Evolutionary conservation across 306 rosid species (phyloP), one percentile per base, ranked within the genome.

Genomic region (Pterocarpus santalinus): DNA sequence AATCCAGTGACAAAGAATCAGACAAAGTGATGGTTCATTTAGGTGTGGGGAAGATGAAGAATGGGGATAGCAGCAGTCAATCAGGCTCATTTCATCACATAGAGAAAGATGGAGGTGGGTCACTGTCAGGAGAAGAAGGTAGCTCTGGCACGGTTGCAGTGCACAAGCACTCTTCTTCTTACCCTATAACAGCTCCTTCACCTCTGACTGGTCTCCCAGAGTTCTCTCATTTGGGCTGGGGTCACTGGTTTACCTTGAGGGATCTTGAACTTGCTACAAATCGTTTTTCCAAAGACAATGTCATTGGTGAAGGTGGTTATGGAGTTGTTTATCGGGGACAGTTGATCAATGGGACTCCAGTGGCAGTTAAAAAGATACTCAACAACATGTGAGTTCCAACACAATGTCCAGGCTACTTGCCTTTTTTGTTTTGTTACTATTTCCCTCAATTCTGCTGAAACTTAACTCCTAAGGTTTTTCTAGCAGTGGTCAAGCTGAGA

Each of bases 201-300:
- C 99, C 97, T 36, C 81, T 95, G 15, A 72, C 72, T 58, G 97
- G 97, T 36, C 89, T 95, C 81, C 97, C 97, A 10, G 97, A 95
- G 47, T 91, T 95, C 82, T 92, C 98, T 8, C 97, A 88, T 84
- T 88, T 95, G 86, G 97, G 99, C 69, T 95, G 99, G 99, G 99
- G 99, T 65, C 97, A 95, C 80, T 95, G 99, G 99, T 95, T 95
- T 89, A 95, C 97, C 32, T 67, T 95, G 72, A 86, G 99, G 81
- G 99, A 95, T 85, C 97, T 95, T 77, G 95, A 93, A 76, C 88
- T 88, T 43, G 99, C 97, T 4, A 95, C 99, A 5, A 91, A 84
- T 65, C 90, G 91, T 6, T 95, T 95, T 81, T 83, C 95, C 3
- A 91, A 91, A 79, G 97, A 92, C 17, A 90, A 91, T 74, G 89